Conservation (phyloP, 495 filamentous ascomycete genomes). For the Chaetomium tenue region DNA sequence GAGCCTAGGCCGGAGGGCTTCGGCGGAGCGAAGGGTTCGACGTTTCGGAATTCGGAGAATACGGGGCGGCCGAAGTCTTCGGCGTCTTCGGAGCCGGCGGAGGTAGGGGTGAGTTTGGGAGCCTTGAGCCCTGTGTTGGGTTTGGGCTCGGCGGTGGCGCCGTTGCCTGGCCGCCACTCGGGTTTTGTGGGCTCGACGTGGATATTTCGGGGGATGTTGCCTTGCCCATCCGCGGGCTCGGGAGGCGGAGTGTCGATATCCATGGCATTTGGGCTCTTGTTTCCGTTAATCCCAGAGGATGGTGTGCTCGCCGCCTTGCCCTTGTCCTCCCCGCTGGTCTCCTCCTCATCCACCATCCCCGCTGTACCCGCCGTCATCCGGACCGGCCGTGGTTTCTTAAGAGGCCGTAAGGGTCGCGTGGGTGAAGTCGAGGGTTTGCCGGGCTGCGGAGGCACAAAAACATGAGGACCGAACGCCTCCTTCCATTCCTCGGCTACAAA, state of each 20-base stretch:
- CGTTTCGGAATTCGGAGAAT: constrained; percentile 63
- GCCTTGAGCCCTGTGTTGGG: constrained; percentile 17
- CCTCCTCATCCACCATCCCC: constrained; percentile 48
- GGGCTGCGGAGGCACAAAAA: constrained; percentile 49
- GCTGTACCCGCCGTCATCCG: constrained; percentile 46
- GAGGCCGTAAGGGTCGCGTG: constrained; percentile 34
- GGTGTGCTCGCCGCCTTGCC: constrained; percentile 28
- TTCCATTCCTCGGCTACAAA: constrained; percentile 69
- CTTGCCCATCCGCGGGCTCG: constrained; percentile 21
- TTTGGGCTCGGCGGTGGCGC: constrained; percentile 24
- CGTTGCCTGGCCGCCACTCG: constrained; percentile 50
- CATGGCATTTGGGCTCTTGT: constrained; percentile 51
- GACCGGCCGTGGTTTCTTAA: constrained; percentile 44
- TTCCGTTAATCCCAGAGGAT: constrained; percentile 22
- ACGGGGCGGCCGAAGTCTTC: constrained; percentile 50
- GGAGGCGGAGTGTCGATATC: constrained; percentile 53
- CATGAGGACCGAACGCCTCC: constrained; percentile 60
- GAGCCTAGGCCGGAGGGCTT: constrained; percentile 56
- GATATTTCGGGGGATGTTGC: constrained; percentile 43
- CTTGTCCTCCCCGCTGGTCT: constrained; percentile 38
- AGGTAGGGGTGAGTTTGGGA: constrained; percentile 28
- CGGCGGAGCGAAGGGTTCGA: constrained; percentile 58
- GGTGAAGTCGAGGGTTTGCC: constrained; percentile 40
- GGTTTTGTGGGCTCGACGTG: constrained; percentile 48
- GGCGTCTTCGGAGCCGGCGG: constrained; percentile 44